Base-by-base conservation (phyloP, 1,139 yeast genomes). In the Eremothecium sinecaudum region DNA sequence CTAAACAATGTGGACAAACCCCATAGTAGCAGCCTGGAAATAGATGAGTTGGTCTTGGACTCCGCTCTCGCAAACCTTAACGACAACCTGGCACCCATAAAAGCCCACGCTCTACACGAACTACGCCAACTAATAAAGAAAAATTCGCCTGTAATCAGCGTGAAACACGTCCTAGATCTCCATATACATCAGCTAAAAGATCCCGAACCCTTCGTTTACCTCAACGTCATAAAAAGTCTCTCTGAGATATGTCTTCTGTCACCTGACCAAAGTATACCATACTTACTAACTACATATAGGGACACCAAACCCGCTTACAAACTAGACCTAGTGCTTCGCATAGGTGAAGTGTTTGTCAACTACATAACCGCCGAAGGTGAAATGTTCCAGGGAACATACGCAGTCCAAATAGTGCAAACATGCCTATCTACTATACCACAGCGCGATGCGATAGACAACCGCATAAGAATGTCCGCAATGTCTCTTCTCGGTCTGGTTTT, bases 381-480 rank as follows among this genome's bases (percentile, higher is more conserved):
- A 40, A 46, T 73, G 8, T 68, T 74, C 36, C 48, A 60, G 1
- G 77, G 78, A 0, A 49, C 55, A 0, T 24, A 47, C 1, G 63
- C 68, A 0, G 57, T 58, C 25, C 37, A 40, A 7, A 44, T 73
- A 11, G 52, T 63, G 11, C 56, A 62, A 2, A 51, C 53, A 1
- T 52, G 59, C 4, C 42, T 59, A 3, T 34, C 38, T 3, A 49
- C 53, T 14, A 47, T 61, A 6, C 45, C 55, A 31, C 44, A 48
- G 9, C 48, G 50, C 24, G 52, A 50, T 3, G 45, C 48, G 5
- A 47, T 55, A 4, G 94, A 84, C 45, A 64, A 67, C 37, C 67
- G 78, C 28, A 47, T 84, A 27, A 65, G 96, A 45, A 79, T 84
- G 80, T 86, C 96, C 1, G 75, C 94, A 0, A 69, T 86, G 75